Conservation (phyloP, 371 early-diverging fungal species). For the Mucor racemosus region DNA sequence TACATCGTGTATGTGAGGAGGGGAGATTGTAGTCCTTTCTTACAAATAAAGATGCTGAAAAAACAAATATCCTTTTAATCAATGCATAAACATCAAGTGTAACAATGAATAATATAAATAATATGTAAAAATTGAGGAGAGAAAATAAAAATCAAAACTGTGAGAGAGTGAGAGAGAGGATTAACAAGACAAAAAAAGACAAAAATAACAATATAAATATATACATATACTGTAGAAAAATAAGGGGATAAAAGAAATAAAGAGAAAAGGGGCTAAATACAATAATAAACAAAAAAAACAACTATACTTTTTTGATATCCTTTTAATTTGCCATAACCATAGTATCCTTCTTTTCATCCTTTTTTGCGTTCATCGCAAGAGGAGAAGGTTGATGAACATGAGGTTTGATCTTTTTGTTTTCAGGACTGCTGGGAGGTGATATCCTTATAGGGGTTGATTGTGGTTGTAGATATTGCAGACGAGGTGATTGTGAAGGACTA, state of each 20-base stretch:
- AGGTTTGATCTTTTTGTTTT: constrained; percentile 34
- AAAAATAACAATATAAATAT: background rate
- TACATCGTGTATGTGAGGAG: background rate
- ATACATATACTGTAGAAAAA: background rate
- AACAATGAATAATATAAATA: background rate
- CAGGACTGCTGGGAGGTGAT: constrained; percentile 59
- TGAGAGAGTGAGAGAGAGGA: background rate
- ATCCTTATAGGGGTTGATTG: constrained; percentile 55
- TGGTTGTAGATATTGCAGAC: constrained; percentile 27
- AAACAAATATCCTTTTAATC: background rate
- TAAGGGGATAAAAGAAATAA: background rate
- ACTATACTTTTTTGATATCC: constrained; percentile 1
- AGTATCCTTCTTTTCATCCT: constrained; percentile 17
- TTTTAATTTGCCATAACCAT: constrained; percentile 25
- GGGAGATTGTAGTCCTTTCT: background rate
- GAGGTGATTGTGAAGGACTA: constrained; percentile 15
- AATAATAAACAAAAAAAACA: background rate
- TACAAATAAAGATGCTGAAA: background rate
- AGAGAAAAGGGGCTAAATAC: background rate
- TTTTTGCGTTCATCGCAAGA: constrained; percentile 23
- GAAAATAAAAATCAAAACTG: background rate
- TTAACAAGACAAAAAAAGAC: background rate
- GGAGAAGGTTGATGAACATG: constrained; percentile 36
- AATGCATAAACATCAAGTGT: background rate
- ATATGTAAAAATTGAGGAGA: background rate